Evolutionary conservation across 2,329 filamentous ascomycete species (phyloP).

Genomic region (Didymella keratinophila): DNA sequence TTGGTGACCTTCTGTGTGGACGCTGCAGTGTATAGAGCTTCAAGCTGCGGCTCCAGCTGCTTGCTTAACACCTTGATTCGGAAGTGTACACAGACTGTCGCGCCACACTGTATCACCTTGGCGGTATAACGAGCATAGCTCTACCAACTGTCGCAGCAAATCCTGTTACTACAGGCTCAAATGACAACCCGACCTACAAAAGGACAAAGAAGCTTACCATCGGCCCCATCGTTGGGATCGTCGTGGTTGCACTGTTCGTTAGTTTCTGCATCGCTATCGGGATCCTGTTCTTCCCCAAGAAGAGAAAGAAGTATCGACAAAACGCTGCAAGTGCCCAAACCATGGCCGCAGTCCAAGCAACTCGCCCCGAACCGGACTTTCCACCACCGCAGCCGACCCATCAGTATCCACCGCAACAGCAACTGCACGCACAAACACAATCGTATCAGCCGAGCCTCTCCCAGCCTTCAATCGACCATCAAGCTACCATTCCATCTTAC

Average conservation of each 20-base stretch:
- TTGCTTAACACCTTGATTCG: constrained; percentile 31
- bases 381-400: constrained; percentile 21
- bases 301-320: constrained; percentile 31
- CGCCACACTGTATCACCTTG: constrained; percentile 37
- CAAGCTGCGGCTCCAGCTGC: constrained; percentile 29
- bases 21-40: constrained; percentile 24
- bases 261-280: constrained; percentile 27
- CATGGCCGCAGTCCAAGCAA: constrained; percentile 27
- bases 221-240: constrained; percentile 33
- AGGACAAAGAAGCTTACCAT: constrained; percentile 28
- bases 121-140: constrained; percentile 27
- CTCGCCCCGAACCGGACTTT: constrained; percentile 26
- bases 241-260: constrained; percentile 28
- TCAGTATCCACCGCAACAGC: constrained; percentile 14
- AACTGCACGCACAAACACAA: constrained; percentile 3
- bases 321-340: constrained; percentile 26
- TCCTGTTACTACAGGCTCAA: constrained; percentile 19
- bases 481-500: constrained; percentile 18
- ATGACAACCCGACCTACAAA: constrained; percentile 8
- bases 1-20: constrained; percentile 42
- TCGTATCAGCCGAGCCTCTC: constrained; percentile 1
- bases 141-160: constrained; percentile 29
- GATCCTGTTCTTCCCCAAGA: constrained; percentile 27
- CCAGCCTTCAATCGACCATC: constrained; percentile 11
- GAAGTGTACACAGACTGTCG: constrained; percentile 30